Evolutionary conservation across 2,329 filamentous ascomycete genomes (phyloP), one percentile per base, ranked within the genome.

Genomic region (Magnaporthiopsis poae): DNA sequence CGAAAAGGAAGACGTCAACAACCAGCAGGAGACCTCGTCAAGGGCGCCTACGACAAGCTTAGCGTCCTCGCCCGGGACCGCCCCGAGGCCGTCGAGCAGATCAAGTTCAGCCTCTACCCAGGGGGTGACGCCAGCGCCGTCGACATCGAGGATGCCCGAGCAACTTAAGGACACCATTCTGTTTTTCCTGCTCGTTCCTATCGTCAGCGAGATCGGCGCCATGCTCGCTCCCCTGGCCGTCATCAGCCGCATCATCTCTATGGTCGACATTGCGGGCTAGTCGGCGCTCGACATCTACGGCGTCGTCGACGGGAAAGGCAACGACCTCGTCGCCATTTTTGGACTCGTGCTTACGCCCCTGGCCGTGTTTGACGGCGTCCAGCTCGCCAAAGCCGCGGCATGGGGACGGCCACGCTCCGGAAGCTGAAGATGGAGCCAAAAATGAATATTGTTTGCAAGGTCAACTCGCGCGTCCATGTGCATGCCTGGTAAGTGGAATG

Each of bases 181-280:
- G 25, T 67, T 75, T n/a, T 68, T 75, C 65, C 71, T 75, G 67
- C 68, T 72, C 65, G 64, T 75, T 56, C 70, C 72, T 12, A 65
- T 73, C 52, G 63, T 69, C 25, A 70, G 72, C 33, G 64, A 69
- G 63, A 33, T 66, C 35, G 65, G 36, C 21, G 63, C 65, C 46
- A 25, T 62, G 12, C 5, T 69, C 9, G 36, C 63, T 18, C 29
- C 63, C 25, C 29, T 68, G 12, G 65, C 60, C 27, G n/a, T 7
- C 61, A 66, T 68, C 31, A 63, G 35, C 3, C 60, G 63, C 63
- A 62, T 67, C 29, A 21, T 66, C 2, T 25, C 62, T 36, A 29
- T 63, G 18, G n/a, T 65, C 11, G 67, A 56, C 60, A 29, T 27
- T 18, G 61, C 59, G 29, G 69, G 68, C 62, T 61, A 66, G 33